Evolutionary conservation across 176 grass and related monocot species (phyloP).

Genomic region (Saccharum officinarum): DNA sequence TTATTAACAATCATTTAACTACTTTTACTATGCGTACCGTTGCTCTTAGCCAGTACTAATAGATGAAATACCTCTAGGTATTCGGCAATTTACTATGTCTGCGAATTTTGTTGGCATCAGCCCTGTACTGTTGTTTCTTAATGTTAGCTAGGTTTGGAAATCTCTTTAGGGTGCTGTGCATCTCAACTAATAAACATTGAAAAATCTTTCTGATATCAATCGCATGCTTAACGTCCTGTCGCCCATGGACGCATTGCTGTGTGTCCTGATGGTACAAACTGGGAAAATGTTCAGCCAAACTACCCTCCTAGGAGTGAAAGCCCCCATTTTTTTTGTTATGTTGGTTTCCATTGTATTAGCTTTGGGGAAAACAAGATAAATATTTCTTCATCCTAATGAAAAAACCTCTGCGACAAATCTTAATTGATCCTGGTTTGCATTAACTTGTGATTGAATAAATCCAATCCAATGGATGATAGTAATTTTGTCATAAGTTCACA

Average conservation of each 20-base stretch:
- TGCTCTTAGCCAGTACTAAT: neutral
- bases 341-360: conserved; percentile 10
- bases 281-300: neutral
- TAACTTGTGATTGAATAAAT: neutral
- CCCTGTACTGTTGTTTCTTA: neutral
- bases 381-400: neutral
- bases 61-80: neutral
- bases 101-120: neutral
- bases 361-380: neutral
- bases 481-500: neutral
- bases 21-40: neutral
- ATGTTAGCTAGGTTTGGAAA: neutral
- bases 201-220: neutral
- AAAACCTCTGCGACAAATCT: neutral
- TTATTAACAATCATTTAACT: neutral
- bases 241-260: neutral
- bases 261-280: neutral
- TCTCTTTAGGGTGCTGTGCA: neutral
- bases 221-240: neutral
- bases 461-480: neutral
- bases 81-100: neutral
- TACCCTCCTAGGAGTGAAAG: neutral
- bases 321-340: neutral
- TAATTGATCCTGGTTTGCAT: conserved; percentile 3
- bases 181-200: neutral